Conservation (phyloP, 768 basidiomycete genomes). For the Mrakia hoshinonis region DNA sequence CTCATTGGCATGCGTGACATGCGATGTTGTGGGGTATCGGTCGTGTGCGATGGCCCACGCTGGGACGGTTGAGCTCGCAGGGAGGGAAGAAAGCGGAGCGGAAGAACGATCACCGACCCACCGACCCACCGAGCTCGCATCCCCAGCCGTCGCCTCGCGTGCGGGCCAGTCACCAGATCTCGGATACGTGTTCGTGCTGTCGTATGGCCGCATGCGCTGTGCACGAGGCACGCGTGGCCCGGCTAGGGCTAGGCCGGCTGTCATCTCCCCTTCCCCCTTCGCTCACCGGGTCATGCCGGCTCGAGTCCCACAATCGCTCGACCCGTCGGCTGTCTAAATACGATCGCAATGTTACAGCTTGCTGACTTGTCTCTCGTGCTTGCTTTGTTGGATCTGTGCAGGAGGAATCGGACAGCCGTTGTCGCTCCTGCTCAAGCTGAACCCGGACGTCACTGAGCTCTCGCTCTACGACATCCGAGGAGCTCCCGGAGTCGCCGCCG, state of each 20-base stretch:
- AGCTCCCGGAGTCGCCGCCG: conserved; percentile 91
- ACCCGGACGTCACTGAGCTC: conserved; percentile 74
- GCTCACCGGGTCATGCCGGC: background rate
- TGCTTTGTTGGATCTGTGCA: conserved; percentile 36
- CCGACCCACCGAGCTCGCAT: no score
- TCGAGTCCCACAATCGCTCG: no score
- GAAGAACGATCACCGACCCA: no score
- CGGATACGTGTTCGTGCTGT: no score
- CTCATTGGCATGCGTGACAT: no score
- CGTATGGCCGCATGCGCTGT: background rate
- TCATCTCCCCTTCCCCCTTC: background rate
- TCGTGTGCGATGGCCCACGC: no score
- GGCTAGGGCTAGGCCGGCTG: background rate
- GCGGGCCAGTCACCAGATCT: no score
- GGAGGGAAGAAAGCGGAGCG: no score
- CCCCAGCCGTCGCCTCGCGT: no score
- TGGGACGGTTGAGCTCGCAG: no score
- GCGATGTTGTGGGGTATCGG: no score
- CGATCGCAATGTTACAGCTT: background rate
- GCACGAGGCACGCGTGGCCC: background rate
- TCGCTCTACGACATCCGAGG: conserved; percentile 75
- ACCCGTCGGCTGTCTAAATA: no score
- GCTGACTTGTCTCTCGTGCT: background rate
- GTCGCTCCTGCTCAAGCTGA: conserved; percentile 79
- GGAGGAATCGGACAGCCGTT: conserved; percentile 97